Evolutionary conservation across 805 yeast species (phyloP).

Genomic region (Hanseniaspora guilliermondii): DNA sequence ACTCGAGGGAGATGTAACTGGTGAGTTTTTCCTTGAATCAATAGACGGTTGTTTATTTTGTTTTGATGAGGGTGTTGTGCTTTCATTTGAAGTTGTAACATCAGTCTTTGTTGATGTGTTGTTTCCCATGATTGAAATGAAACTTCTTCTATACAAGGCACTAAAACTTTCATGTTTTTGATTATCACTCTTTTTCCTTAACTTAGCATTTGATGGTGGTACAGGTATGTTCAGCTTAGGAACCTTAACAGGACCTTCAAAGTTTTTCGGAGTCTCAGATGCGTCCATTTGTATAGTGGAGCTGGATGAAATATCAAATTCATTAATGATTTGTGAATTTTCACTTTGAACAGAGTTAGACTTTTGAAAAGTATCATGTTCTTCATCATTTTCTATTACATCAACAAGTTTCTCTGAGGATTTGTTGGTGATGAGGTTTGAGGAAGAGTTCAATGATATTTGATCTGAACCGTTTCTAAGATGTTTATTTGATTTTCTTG

Average conservation of each 20-base stretch:
- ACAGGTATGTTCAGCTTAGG: conserved; percentile 9
- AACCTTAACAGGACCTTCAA: background rate
- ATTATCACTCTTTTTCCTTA: background rate
- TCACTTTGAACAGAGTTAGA: background rate
- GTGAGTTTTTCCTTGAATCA: conserved; percentile 20
- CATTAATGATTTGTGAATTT: background rate
- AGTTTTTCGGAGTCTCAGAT: background rate
- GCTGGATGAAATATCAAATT: background rate
- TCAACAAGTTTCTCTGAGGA: conserved; percentile 1
- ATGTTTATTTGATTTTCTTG: conserved; percentile 14
- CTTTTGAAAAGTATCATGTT: background rate
- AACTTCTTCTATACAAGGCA: conserved; percentile 27
- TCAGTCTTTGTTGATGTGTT: background rate
- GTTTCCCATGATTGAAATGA: conserved; percentile 25
- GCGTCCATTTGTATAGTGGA: conserved; percentile 5
- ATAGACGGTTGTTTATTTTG: conserved; percentile 7
- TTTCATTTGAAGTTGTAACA: background rate
- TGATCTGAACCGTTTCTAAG: conserved; percentile 26
- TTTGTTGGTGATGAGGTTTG: background rate
- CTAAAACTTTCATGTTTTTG: conserved; percentile 24
- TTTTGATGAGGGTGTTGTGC: background rate
- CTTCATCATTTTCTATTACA: conserved; percentile 9
- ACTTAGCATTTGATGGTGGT: background rate
- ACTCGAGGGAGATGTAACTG: conserved; percentile 19
- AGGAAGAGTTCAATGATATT: conserved; percentile 5